phyloP scores from a whole-genome alignment of 2,329 filamentous ascomycete genomes.

The Thermoascus crustaceus region DNA sequence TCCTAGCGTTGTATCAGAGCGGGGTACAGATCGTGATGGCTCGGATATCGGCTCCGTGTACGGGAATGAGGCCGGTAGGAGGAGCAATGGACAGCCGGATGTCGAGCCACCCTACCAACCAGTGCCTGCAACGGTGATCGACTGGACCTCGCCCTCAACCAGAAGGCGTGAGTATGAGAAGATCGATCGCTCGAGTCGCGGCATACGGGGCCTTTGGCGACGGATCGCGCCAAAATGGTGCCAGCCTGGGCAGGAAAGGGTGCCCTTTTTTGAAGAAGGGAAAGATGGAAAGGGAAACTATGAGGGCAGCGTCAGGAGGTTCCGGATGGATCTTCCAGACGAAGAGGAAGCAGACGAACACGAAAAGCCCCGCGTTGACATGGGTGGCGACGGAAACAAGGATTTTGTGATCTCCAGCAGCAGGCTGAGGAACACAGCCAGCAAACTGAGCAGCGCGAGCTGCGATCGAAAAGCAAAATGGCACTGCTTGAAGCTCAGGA shows the following conservation, averaged over 20 bases:
- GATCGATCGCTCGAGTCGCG: slow-evolving; percentile 40
- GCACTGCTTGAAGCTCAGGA: background rate
- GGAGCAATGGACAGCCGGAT: slow-evolving; percentile 4
- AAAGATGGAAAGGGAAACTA: slow-evolving; percentile 28
- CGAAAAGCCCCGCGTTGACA: background rate
- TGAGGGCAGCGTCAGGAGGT: slow-evolving; percentile 39
- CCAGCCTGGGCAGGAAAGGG: slow-evolving; percentile 23
- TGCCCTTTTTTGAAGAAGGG: slow-evolving; percentile 36
- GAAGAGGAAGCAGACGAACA: slow-evolving; percentile 16
- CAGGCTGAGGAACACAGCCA: background rate
- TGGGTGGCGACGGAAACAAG: slow-evolving; percentile 4
- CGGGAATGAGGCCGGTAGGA: slow-evolving; percentile 2
- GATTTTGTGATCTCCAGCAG: background rate
- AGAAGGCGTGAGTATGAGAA: slow-evolving; percentile 44
- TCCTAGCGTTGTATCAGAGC: background rate
- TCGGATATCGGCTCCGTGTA: slow-evolving; percentile 8
- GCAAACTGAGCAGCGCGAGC: background rate
- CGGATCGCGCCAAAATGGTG: slow-evolving; percentile 35
- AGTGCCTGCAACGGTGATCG: slow-evolving; percentile 34
- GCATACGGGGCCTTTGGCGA: slow-evolving; percentile 35
- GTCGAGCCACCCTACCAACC: slow-evolving; percentile 11
- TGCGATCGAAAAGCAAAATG: background rate
- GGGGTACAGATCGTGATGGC: background rate
- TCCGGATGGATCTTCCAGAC: slow-evolving; percentile 36
- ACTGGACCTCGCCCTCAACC: slow-evolving; percentile 40